phyloP scores from a whole-genome alignment of 176 grass and related monocot species.

The Microstegium vimineum region DNA sequence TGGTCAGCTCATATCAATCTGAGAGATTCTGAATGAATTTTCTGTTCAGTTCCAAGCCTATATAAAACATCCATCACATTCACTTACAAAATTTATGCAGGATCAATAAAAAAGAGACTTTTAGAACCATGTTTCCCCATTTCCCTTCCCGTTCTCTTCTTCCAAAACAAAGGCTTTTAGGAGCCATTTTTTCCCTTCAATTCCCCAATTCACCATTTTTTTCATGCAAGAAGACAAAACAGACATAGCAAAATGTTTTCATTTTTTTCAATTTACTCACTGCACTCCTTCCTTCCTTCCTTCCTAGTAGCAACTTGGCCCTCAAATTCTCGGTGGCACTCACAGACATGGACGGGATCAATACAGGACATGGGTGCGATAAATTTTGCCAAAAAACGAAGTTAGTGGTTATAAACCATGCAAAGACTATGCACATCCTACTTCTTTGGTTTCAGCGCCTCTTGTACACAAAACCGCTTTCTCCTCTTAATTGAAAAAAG shows the following conservation, averaged over 20 bases:
- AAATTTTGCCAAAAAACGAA: background rate
- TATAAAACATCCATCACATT: background rate
- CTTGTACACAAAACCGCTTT: background rate
- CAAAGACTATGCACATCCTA: no score
- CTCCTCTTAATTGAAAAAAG: background rate
- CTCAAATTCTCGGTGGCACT: background rate
- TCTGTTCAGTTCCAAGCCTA: background rate
- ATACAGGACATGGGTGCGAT: background rate
- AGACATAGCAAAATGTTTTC: background rate
- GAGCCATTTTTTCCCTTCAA: background rate
- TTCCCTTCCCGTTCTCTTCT: background rate
- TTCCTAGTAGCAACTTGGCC: background rate
- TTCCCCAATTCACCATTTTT: background rate
- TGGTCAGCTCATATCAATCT: constrained; percentile 15
- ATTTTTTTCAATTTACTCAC: background rate
- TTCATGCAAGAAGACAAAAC: background rate
- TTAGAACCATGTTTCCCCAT: background rate
- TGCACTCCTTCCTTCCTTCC: background rate
- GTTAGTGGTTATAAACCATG: background rate
- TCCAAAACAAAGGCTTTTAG: background rate
- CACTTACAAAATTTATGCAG: background rate
- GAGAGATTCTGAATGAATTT: background rate
- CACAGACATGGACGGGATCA: background rate
- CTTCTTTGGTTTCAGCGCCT: background rate
- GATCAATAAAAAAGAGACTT: background rate